These are phyloP conservation scores for Serpula lacrymans DNA, from an alignment of 768 basidiomycete genomes.

Conservation along the genomic window DNA sequence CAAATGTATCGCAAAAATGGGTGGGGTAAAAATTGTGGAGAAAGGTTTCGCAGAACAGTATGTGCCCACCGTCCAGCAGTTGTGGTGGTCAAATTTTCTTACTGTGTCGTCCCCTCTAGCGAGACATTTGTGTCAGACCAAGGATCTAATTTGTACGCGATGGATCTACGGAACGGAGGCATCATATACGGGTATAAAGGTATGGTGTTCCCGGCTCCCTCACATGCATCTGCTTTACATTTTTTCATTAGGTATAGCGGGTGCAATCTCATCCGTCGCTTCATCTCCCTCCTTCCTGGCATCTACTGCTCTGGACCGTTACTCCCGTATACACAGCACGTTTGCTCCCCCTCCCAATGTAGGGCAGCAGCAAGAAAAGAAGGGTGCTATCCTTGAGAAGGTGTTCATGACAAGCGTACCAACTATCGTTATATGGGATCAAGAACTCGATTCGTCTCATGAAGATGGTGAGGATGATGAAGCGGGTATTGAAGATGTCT, in stretches of 20 bases:
- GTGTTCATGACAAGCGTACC: slow-evolving; percentile 60
- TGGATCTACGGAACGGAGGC: slow-evolving; percentile 69
- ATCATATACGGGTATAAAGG: slow-evolving; percentile 69
- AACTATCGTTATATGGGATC: slow-evolving; percentile 65
- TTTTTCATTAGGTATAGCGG: slow-evolving; percentile 56
- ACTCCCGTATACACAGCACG: slow-evolving; percentile 64
- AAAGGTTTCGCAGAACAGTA: slow-evolving; percentile 64
- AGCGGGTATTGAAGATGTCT: slow-evolving; percentile 50
- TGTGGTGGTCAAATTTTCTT: slow-evolving; percentile 6
- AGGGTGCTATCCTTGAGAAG: slow-evolving; percentile 62
- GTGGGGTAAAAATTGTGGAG: slow-evolving; percentile 58
- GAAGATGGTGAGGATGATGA: slow-evolving; percentile 11
- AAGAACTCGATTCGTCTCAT: slow-evolving; percentile 10
- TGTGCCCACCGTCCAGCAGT: slow-evolving; percentile 19
- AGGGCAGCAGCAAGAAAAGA: slow-evolving; percentile 50
- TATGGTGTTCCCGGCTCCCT: too few species aligned
- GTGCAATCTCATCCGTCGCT: slow-evolving; percentile 64
- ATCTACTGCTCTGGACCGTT: slow-evolving; percentile 68
- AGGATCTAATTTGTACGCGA: slow-evolving; percentile 56
- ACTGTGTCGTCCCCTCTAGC: slow-evolving; percentile 32
- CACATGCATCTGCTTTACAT: not conserved
- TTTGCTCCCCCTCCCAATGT: slow-evolving; percentile 45
- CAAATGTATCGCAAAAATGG: slow-evolving; percentile 53
- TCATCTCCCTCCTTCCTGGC: slow-evolving; percentile 50
- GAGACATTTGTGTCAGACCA: slow-evolving; percentile 70